Evolutionary conservation across 2,329 filamentous ascomycete species (phyloP), one percentile per base, ranked within the genome.

Genomic region (Penicillium sumatraense): DNA sequence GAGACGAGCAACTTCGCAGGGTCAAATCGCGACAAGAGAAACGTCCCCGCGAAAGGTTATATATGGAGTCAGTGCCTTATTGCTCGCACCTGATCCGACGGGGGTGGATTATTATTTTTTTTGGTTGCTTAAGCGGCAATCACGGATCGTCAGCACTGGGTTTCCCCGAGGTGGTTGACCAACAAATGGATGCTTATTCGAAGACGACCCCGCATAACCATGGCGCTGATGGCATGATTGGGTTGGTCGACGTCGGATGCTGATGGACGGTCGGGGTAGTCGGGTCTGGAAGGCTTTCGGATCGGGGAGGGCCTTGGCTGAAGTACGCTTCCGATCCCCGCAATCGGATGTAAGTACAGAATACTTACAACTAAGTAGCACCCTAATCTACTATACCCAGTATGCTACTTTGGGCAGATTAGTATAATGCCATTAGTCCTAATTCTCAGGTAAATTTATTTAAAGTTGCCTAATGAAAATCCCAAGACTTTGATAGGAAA

Each of bases 301-400:
- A 59, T 65, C 55, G 55, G 40, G 23, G 40, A 26, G 3, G 16
- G 23, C 23, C 23, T 24, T 20, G 35, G 27, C 35, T 38, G 16
- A 29, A 33, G 45, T 41, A 26, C 51, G 18, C 58, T 59, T 67
- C 65, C 64, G 64, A 68, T 58, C 49, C 64, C 62, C 60, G 54
- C 54, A 52, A 20, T 56, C 49, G 46, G 54, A 57, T 54, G 14
- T n/a, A 9, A 27, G 26, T 27, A n/a, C n/a, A n/a, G n/a, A n/a
- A n/a, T n/a, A n/a, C n/a, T n/a, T n/a, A n/a, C n/a, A n/a, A n/a
- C n/a, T n/a, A n/a, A n/a, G n/a, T n/a, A n/a, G n/a, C n/a, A n/a
- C n/a, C n/a, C n/a, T n/a, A n/a, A n/a, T n/a, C n/a, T n/a, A n/a
- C n/a, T n/a, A n/a, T n/a, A n/a, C n/a, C n/a, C n/a, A n/a, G n/a